These are phyloP conservation scores for Viola odorata DNA, from an alignment of 345 rosid genomes.

Conservation along the genomic window DNA sequence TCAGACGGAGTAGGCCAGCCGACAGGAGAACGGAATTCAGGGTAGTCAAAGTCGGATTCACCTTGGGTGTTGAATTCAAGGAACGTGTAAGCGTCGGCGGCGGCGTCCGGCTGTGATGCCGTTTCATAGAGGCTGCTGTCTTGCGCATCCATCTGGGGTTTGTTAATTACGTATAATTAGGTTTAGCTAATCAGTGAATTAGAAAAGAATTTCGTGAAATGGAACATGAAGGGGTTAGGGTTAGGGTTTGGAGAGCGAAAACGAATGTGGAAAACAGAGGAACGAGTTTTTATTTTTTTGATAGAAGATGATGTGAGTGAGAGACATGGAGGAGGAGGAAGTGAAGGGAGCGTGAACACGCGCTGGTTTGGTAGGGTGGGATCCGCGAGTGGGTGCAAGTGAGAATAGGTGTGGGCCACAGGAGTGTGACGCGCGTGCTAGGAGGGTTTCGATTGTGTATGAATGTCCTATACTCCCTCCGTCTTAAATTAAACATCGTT, in stretches of 20 bases:
- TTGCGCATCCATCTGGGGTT: conserved; percentile 60
- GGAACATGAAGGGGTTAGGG: conserved; percentile 17
- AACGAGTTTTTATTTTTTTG: not conserved
- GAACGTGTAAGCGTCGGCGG: conserved; percentile 79
- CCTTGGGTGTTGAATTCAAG: conserved; percentile 97
- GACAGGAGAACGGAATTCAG: conserved; percentile 73
- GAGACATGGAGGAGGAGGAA: not conserved
- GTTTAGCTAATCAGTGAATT: not conserved
- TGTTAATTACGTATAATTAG: not conserved
- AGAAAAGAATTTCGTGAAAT: not conserved
- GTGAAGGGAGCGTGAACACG: conserved; percentile 4
- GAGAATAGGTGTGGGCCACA: no score
- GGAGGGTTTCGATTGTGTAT: no score
- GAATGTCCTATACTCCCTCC: no score
- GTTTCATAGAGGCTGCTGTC: conserved; percentile 71
- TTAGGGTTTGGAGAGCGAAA: conserved; percentile 18
- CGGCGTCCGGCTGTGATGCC: conserved; percentile 93
- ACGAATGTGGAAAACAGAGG: not conserved
- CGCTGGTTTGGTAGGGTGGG: not conserved
- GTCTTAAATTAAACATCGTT: no score
- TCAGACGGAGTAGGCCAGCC: conserved; percentile 97
- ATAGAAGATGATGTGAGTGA: not conserved
- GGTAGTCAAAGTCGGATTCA: conserved; percentile 93
- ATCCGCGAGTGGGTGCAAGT: not conserved
- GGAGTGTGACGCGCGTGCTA: no score